phyloP scores from a whole-genome alignment of 805 yeast genomes.

The Candida sanyiensis region DNA sequence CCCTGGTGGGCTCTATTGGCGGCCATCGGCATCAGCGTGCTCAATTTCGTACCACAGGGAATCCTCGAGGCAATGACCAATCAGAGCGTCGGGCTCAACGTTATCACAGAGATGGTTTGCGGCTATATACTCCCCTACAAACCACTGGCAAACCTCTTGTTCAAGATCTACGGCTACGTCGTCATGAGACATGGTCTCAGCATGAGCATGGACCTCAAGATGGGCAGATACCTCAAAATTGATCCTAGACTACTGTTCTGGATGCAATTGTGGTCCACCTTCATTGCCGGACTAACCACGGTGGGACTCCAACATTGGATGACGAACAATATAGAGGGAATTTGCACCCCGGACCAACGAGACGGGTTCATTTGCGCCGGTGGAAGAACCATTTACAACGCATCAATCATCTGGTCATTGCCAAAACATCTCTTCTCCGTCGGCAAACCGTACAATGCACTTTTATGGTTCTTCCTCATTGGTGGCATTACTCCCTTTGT shows the following conservation, averaged over 20 bases:
- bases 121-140: conserved; percentile 54
- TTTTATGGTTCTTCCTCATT: conserved; percentile 50
- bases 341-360: conserved; percentile 35
- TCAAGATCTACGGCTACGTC: conserved; percentile 50
- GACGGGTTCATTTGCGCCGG: conserved; percentile 41
- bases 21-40: conserved; percentile 45
- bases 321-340: conserved; percentile 32
- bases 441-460: conserved; percentile 47
- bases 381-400: conserved; percentile 40
- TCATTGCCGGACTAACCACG: conserved; percentile 34
- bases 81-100: conserved; percentile 48
- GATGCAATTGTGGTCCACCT: conserved; percentile 36
- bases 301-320: conserved; percentile 38
- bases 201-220: conserved; percentile 45
- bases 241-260: conserved; percentile 52
- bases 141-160: conserved; percentile 50
- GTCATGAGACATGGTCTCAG: conserved; percentile 50
- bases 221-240: conserved; percentile 52
- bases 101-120: conserved; percentile 52
- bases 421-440: conserved; percentile 45
- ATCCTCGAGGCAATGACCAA: conserved; percentile 55
- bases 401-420: conserved; percentile 47
- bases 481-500: conserved; percentile 40
- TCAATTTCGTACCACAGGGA: conserved; percentile 53
- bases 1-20: conserved; percentile 63